phyloP scores from a whole-genome alignment of 2,329 filamentous ascomycete species.

The Graphiopsis chlorocephala region DNA sequence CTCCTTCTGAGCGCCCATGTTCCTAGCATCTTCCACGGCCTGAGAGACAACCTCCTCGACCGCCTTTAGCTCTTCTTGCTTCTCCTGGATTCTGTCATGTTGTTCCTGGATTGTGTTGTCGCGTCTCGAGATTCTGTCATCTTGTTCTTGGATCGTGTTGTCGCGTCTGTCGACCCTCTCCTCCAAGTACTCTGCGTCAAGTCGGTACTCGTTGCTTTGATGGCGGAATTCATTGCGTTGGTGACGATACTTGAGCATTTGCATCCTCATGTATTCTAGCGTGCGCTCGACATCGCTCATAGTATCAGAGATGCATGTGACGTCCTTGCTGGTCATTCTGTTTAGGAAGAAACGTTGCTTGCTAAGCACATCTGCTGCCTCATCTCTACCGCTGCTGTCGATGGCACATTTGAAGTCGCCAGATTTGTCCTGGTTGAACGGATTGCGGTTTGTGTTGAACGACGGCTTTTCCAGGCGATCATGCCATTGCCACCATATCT shows the following conservation, averaged over 20 bases:
- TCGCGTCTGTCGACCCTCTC: background rate
- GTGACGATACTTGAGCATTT: slow-evolving; percentile 6
- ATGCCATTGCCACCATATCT: background rate
- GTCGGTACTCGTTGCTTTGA: background rate
- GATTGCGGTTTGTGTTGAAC: slow-evolving; percentile 4
- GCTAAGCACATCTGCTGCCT: background rate
- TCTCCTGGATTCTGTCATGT: background rate
- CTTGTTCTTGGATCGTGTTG: background rate
- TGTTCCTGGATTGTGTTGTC: background rate
- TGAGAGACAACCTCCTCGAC: background rate
- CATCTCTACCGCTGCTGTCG: background rate
- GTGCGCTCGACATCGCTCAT: background rate
- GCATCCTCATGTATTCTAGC: background rate
- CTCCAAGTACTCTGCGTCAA: background rate
- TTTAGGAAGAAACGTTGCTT: slow-evolving; percentile 1
- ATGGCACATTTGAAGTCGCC: background rate
- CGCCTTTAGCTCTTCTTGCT: background rate
- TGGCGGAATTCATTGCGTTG: background rate
- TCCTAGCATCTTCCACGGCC: background rate
- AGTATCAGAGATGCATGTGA: background rate
- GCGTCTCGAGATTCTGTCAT: background rate
- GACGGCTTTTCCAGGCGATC: background rate
- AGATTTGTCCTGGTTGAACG: background rate
- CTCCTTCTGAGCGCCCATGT: background rate
- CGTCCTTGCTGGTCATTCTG: background rate